Evolutionary conservation across 306 rosid genomes (phyloP), one percentile per base, ranked within the genome.

Genomic region (Begonia masoniana): DNA sequence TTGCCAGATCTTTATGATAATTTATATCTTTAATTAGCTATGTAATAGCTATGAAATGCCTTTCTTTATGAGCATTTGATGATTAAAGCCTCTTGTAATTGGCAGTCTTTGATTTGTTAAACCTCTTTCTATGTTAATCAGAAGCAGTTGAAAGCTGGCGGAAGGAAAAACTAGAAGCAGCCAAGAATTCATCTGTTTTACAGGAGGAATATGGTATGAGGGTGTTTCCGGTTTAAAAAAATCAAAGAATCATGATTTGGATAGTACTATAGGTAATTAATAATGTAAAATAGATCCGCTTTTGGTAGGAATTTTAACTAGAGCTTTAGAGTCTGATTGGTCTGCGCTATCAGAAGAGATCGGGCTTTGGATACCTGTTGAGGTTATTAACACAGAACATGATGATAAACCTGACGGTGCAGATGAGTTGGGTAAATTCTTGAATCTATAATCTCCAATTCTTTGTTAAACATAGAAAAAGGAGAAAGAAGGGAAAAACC

Each of bases 361-460:
- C 59, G 97, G 97, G 68, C 88, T 91, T 54, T 85, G 92, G 92
- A 65, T 91, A 52, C 97, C 96, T 36, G 26, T 59, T 66, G 81
- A 75, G 67, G 64, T 83, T 56, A 39, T 10, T 41, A 71, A 81
- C 64, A 66, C 55, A 14, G 86, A 81, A 58, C 94, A 83, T 47
- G 70, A 83, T 47, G 94, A 85, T 77, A 81, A 78, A 71, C 94
- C 88, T 16, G 88, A 76, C 53, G 92, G 81, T 2, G 68, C 42
- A 51, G 75, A 70, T 5, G 88, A 84, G 43, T 45, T 73, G 21
- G 96, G 97, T 91, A 85, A 52, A 52, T 14, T 50, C 15, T 60
- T 36, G 15, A 31, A 31, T 31, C 39, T 6, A 31, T 31, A 31
- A 31, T 31, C 35, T 26, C 35, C 35, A 26, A 26, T 26, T 26